Evolutionary conservation across 2,329 filamentous ascomycete species (phyloP).

Genomic region (Eurotiales sp.): DNA sequence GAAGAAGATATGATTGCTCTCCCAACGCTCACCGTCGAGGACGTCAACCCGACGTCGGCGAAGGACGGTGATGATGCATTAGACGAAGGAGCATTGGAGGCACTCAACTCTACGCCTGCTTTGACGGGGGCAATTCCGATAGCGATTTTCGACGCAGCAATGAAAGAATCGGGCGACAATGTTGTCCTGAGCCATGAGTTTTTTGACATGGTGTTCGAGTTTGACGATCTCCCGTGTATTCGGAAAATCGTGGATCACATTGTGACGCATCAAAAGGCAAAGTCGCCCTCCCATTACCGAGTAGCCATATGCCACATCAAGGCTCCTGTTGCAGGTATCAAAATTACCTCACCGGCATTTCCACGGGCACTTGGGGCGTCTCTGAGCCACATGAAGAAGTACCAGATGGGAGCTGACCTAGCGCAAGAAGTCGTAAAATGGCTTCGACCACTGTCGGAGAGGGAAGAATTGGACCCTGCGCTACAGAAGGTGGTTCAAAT

Average conservation of each 20-base stretch:
- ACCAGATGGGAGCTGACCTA: slow-evolving; percentile 39
- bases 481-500: slow-evolving; percentile 50
- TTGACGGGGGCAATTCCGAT: slow-evolving; percentile 90
- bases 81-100: slow-evolving; percentile 57
- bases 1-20: slow-evolving; percentile 57
- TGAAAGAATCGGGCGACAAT: slow-evolving; percentile 70
- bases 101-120: slow-evolving; percentile 68
- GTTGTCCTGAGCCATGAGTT: slow-evolving; percentile 67
- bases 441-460: slow-evolving; percentile 45
- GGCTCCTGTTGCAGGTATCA: slow-evolving; percentile 65
- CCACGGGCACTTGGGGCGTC: slow-evolving; percentile 65
- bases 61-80: slow-evolving; percentile 52
- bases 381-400: slow-evolving; percentile 59
- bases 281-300: slow-evolving; percentile 58
- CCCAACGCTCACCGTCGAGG: slow-evolving; percentile 59
- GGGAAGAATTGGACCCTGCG: slow-evolving; percentile 49
- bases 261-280: slow-evolving; percentile 56
- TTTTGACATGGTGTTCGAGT: slow-evolving; percentile 73
- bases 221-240: slow-evolving; percentile 63
- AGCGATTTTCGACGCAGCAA: slow-evolving; percentile 83
- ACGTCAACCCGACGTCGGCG: slow-evolving; percentile 53
- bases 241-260: slow-evolving; percentile 69
- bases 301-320: slow-evolving; percentile 69
- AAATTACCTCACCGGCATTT: slow-evolving; percentile 64
- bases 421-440: slow-evolving; percentile 47